A percentile compares a stretch with the other conserved stretches of the same genome.
phyloP scores from a whole-genome alignment of 2,329 filamentous ascomycete species.

The Hypoxylon sp. region DNA sequence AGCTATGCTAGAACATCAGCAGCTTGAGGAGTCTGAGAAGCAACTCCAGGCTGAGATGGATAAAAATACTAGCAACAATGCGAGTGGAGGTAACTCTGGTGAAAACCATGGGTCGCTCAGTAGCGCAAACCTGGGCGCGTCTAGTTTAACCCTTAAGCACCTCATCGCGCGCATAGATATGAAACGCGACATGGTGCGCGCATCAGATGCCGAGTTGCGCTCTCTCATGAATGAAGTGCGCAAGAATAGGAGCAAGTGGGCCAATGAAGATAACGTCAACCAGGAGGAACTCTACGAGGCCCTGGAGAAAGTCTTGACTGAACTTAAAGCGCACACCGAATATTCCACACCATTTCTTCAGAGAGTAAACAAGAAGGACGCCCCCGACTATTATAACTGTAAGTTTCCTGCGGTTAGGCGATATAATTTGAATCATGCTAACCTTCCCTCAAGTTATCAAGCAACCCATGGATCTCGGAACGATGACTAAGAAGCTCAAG shows the following conservation, averaged over 20 bases:
- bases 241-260: constrained; percentile 99
- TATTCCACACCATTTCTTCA: constrained; percentile 97
- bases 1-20: constrained; percentile 97
- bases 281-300: constrained; percentile 99
- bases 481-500: constrained; percentile 98
- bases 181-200: constrained; percentile 89
- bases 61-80: constrained; percentile 68
- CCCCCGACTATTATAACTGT: constrained; percentile 94
- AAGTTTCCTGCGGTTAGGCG: constrained; percentile 59
- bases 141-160: constrained; percentile 95
- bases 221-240: constrained; percentile 96
- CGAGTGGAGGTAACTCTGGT: constrained; percentile 64
- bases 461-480: constrained; percentile 96
- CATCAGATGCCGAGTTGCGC: constrained; percentile 92
- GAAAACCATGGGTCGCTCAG: constrained; percentile 90
- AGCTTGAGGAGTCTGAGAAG: constrained; percentile 95
- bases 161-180: constrained; percentile 95
- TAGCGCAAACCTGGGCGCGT: constrained; percentile 94
- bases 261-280: constrained; percentile 95
- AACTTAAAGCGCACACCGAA: constrained; percentile 96
- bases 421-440: constrained; percentile 16
- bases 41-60: constrained; percentile 97
- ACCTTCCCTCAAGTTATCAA: constrained; percentile 80
- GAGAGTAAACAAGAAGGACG: constrained; percentile 96
- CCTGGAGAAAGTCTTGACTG: constrained; percentile 94